phyloP scores from a whole-genome alignment of 2,329 filamentous ascomycete genomes.

The Kalaharituber pfeilii region DNA sequence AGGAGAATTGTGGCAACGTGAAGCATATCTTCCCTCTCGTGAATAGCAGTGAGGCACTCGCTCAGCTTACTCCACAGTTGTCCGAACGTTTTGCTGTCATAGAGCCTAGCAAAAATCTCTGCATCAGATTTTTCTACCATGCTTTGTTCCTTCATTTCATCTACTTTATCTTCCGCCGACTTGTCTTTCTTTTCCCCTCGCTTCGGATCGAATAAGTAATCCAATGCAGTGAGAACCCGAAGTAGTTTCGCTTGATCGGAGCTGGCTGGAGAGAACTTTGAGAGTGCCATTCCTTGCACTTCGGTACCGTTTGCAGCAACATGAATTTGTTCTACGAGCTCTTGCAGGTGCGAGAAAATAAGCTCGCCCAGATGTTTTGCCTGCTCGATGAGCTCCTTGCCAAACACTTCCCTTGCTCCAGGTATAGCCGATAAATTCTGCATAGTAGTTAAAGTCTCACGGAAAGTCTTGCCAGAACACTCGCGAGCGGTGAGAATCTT shows the following conservation, averaged over 20 bases:
- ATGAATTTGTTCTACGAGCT: constrained; percentile 70
- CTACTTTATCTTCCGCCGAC: constrained; percentile 23
- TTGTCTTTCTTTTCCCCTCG: constrained; percentile 39
- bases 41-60: constrained; percentile 70
- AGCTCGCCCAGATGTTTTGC: constrained; percentile 69
- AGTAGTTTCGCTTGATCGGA: constrained; percentile 95
- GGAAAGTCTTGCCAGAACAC: constrained; percentile 94
- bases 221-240: constrained; percentile 77
- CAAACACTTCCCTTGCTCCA: constrained; percentile 74
- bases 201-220: constrained; percentile 85
- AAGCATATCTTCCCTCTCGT: constrained; percentile 83
- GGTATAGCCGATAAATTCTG: constrained; percentile 92
- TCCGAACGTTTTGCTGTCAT: constrained; percentile 78
- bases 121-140: constrained; percentile 38
- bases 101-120: constrained; percentile 67
- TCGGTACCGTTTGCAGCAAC: constrained; percentile 79
- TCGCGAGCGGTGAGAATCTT: constrained; percentile 92
- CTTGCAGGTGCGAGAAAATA: constrained; percentile 68
- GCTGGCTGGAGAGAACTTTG: constrained; percentile 88
- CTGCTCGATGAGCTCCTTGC: constrained; percentile 78
- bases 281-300: constrained; percentile 80
- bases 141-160: constrained; percentile 24
- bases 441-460: constrained; percentile 94
- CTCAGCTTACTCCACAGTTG: constrained; percentile 86
- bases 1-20: constrained; percentile 92